A percentile compares a stretch with the other conserved stretches of the same genome.
These are phyloP conservation scores for Eucalyptus melliodora DNA, from an alignment of 345 rosid species.

Conservation along the genomic window DNA sequence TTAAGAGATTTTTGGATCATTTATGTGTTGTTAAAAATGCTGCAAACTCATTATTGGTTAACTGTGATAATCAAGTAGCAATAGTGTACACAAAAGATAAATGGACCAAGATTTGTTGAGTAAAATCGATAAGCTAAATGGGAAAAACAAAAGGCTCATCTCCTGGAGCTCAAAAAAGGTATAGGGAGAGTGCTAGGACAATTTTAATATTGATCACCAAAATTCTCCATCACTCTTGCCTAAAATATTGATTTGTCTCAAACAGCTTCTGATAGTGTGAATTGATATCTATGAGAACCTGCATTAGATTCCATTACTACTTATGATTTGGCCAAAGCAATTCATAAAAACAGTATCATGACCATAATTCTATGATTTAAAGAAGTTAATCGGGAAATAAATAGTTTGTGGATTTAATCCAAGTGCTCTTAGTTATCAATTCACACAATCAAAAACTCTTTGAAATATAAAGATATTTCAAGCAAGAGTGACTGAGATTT, in stretches of 20 bases:
- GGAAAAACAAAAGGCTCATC: slow-evolving; percentile 10
- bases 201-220: slow-evolving; percentile 68
- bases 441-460: background rate
- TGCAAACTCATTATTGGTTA: too few relatives aligned
- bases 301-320: background rate
- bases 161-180: slow-evolving; percentile 10
- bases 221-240: slow-evolving; percentile 58
- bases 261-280: slow-evolving; percentile 11
- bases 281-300: slow-evolving; percentile 31
- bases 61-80: too few relatives aligned
- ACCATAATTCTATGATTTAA: background rate
- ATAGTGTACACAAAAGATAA: too few relatives aligned
- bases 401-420: background rate
- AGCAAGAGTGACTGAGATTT: background rate
- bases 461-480: background rate
- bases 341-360: background rate
- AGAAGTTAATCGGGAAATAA: background rate
- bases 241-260: slow-evolving; percentile 67
- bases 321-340: background rate
- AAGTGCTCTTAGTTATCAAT: background rate
- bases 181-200: slow-evolving; percentile 13
- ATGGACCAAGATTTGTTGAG: too few relatives aligned
- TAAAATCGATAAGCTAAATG: background rate
- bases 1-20: too few relatives aligned
- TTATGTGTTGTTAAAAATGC: too few relatives aligned